These are phyloP conservation scores for Erucastrum elatum DNA, from an alignment of 345 rosid species.

Conservation along the genomic window DNA sequence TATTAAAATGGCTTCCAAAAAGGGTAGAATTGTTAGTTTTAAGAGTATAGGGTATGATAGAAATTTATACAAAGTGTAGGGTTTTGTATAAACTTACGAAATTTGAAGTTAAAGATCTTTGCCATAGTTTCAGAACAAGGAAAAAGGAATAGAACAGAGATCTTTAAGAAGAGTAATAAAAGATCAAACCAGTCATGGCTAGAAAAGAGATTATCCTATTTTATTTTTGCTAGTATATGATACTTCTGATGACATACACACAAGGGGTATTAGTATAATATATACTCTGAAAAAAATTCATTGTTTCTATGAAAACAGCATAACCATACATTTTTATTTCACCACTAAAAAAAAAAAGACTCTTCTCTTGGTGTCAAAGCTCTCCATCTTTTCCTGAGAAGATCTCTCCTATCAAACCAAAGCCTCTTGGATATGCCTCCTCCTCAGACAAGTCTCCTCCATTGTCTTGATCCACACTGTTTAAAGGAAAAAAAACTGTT, in stretches of 20 bases:
- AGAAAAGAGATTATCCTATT: too few relatives aligned
- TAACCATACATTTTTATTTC: slow-evolving; percentile 27
- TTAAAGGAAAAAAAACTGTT: slow-evolving; percentile 9
- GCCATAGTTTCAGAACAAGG: too few relatives aligned
- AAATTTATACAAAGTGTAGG: too few relatives aligned
- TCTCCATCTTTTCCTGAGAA: slow-evolving; percentile 37
- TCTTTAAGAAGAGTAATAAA: too few relatives aligned
- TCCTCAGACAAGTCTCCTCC: slow-evolving; percentile 40
- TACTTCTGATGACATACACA: slow-evolving; percentile 7
- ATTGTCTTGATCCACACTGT: slow-evolving; percentile 53
- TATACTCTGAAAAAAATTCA: background rate
- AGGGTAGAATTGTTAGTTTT: background rate
- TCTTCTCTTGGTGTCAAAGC: slow-evolving; percentile 25
- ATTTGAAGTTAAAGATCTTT: too few relatives aligned
- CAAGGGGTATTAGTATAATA: background rate
- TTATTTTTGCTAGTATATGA: too few relatives aligned
- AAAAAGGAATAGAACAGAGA: too few relatives aligned
- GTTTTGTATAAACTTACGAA: too few relatives aligned
- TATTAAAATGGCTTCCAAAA: background rate
- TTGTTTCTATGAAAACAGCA: slow-evolving; percentile 29
- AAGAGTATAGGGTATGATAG: background rate
- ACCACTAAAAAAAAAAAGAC: slow-evolving; percentile 5
- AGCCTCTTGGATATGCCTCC: slow-evolving; percentile 46
- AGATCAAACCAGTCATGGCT: too few relatives aligned
- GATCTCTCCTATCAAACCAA: slow-evolving; percentile 41